Evolutionary conservation across 2,329 filamentous ascomycete species (phyloP), one percentile per base, ranked within the genome.

Genomic region (Akanthomyces dipterigenus): DNA sequence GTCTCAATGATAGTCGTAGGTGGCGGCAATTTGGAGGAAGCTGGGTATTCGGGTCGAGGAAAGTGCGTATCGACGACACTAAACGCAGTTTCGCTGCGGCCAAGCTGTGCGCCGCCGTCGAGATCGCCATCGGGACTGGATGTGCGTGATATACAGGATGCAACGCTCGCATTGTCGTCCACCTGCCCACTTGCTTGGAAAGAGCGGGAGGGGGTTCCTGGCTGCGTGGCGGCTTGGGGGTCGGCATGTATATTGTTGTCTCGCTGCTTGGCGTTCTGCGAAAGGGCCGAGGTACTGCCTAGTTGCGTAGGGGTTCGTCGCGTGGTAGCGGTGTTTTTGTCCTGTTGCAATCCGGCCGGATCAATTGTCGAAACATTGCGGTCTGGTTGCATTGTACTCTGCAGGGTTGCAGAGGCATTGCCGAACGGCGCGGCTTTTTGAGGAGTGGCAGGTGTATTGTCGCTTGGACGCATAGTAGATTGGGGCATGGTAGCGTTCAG

Each of bases 121-220:
- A 58, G 36, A 11, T 62, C 61, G 31, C 54, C 40, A 22, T 62
- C 61, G 14, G 61, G 54, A 7, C 45, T 58, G 11, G 61, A 62
- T 14, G 55, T 45, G n/a, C 61, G 45, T 18, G 61, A 62, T 22
- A 49, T 55, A 11, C 34, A 51, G 20, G 50, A 61, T 31, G 55
- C 48, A 26, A 51, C 48, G 48, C 48, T 51, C 22, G 34, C 40
- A 36, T 54, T 60, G 42, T 54, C 50, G 18, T 55, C 38, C n/a
- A 53, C n/a, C 43, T 48, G 42, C 1, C 6, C 42, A 26, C 7
- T 43, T 11, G 26, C 20, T 11, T 26, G 42, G 9, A 20, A 12
- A 9, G n/a, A 6, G 12, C 6, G 3, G 28, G 43, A 22, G 18
- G 12, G 16, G 16, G 28, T 45, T 7, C 28, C 22, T 20, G 9